Conservation (phyloP, 306 rosid genomes). For the Vigna unguiculata region DNA sequence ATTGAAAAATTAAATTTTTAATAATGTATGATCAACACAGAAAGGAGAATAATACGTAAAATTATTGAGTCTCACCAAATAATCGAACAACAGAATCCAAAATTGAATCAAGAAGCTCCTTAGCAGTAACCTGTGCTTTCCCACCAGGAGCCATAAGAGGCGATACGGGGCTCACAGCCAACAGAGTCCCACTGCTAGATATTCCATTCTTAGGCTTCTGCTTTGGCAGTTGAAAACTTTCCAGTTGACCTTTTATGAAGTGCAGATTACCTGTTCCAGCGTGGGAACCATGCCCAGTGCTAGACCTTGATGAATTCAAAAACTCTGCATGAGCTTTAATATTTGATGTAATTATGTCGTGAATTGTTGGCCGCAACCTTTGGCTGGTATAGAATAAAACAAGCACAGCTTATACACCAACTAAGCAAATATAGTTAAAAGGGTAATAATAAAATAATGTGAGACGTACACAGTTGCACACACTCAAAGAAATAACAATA, state of each 20-base stretch:
- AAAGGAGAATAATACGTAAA: conserved; percentile 15
- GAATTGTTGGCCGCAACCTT: conserved; percentile 94
- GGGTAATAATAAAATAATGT: conserved; percentile 34
- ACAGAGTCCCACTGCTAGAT: conserved; percentile 73
- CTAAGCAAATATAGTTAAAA: conserved; percentile 36
- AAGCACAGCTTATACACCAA: conserved; percentile 40
- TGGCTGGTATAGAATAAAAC: conserved; percentile 73
- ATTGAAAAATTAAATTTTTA: conserved; percentile 43
- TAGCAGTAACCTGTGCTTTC: conserved; percentile 86
- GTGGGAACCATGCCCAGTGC: conserved; percentile 66
- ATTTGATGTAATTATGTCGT: conserved; percentile 86
- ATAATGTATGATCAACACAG: conserved; percentile 26
- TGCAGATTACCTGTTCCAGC: conserved; percentile 67
- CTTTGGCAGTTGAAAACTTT: conserved; percentile 82
- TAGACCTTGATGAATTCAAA: conserved; percentile 72
- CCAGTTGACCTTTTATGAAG: conserved; percentile 82
- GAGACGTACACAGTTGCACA: conserved; percentile 5
- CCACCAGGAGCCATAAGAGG: conserved; percentile 96
- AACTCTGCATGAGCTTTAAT: conserved; percentile 78
- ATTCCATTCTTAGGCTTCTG: conserved; percentile 91
- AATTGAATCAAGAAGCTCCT: conserved; percentile 89
- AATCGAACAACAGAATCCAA: conserved; percentile 81
- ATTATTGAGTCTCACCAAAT: conserved; percentile 69
- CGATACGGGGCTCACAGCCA: conserved; percentile 96
- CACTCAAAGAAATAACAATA: not conserved